Evolutionary conservation across 192 early-diverging fungal genomes (phyloP).

Genomic region (Coemansia sp.): DNA sequence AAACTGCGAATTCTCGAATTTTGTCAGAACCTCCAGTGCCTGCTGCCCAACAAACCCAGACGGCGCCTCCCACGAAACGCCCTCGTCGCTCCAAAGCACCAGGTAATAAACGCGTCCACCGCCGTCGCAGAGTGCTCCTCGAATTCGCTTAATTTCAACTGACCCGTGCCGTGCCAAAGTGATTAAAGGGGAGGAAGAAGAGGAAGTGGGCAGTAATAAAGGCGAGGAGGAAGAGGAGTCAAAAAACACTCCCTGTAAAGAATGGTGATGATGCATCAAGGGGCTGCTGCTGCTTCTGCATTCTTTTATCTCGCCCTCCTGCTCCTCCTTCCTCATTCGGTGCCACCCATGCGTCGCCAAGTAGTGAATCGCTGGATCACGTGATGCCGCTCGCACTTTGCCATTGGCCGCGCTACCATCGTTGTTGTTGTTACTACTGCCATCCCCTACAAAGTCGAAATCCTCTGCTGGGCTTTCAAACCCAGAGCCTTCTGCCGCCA

Average conservation of each 20-base stretch:
- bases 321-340: neutral
- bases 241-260: too few relatives aligned
- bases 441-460: conserved; percentile 21
- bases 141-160: conserved; percentile 5
- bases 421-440: neutral
- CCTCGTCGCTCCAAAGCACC: conserved; percentile 30
- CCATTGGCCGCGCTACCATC: neutral
- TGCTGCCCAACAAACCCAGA: neutral
- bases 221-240: neutral
- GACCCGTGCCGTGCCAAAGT: too few relatives aligned
- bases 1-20: conserved; percentile 14
- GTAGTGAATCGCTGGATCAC: neutral
- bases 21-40: conserved; percentile 1
- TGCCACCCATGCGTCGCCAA: conserved; percentile 39
- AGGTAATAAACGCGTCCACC: conserved; percentile 25
- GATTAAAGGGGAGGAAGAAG: neutral
- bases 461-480: conserved; percentile 24
- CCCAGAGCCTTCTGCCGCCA: conserved; percentile 1
- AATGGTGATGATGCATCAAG: neutral
- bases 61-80: conserved; percentile 24
- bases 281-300: neutral
- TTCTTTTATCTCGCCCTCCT: neutral
- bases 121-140: conserved; percentile 12
- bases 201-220: neutral
- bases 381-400: neutral